Evolutionary conservation across 768 basidiomycete genomes (phyloP).

Genomic region (Cantharellus anzutake): DNA sequence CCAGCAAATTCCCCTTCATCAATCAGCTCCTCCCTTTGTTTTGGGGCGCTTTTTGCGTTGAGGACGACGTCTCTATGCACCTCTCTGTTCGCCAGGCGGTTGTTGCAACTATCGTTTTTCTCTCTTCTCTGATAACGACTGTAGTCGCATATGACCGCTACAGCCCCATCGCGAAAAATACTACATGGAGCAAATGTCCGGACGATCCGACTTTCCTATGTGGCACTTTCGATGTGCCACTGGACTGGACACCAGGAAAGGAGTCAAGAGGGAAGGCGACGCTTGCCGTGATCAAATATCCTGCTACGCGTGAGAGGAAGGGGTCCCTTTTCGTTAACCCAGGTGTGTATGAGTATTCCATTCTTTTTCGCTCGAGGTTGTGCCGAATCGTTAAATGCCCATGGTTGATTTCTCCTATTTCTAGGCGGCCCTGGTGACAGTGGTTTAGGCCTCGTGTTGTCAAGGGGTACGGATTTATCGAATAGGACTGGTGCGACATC

Average conservation of each 20-base stretch:
- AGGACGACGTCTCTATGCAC: too few species aligned
- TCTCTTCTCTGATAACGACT: too few species aligned
- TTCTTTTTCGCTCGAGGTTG: not conserved
- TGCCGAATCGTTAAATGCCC: not conserved
- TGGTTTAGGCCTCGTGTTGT: not conserved
- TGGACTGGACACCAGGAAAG: not conserved
- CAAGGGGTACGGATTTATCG: too few species aligned
- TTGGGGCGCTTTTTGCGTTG: too few species aligned
- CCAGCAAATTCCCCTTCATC: too few species aligned
- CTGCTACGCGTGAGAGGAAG: not conserved
- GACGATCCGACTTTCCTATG: not conserved
- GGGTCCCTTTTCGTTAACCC: slow-evolving; percentile 2
- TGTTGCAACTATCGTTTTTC: too few species aligned
- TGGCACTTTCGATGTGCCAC: not conserved
- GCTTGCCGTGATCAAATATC: not conserved
- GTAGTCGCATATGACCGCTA: not conserved
- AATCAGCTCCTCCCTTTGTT: too few species aligned
- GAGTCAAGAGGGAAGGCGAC: not conserved
- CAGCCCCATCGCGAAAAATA: not conserved
- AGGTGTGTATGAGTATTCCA: not conserved
- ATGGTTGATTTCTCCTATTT: not conserved
- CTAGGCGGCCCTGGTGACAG: not conserved
- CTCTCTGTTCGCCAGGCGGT: too few species aligned
- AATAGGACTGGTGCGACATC: too few species aligned
- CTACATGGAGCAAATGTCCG: not conserved